Conservation (phyloP, 768 basidiomycete species). For the Russula sp. region DNA sequence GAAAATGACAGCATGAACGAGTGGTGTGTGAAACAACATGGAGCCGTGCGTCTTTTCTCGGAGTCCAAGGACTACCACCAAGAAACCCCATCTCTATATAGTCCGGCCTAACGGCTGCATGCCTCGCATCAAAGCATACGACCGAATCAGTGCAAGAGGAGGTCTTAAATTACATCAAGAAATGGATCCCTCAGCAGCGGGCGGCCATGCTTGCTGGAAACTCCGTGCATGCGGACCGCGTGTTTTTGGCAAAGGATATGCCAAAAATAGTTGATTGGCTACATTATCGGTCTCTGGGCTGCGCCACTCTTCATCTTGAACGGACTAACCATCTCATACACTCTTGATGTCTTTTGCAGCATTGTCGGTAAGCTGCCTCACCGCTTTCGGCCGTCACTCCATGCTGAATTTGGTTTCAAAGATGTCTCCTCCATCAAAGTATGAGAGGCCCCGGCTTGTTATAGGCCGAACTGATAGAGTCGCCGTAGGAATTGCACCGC, state of each 20-base stretch:
- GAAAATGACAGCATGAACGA: conserved; percentile 60
- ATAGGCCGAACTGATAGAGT: background rate
- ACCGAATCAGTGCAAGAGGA: conserved; percentile 51
- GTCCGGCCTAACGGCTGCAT: conserved; percentile 81
- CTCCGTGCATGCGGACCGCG: conserved; percentile 76
- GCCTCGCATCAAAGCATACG: conserved; percentile 63
- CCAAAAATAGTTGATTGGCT: conserved; percentile 72
- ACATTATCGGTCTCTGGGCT: conserved; percentile 59
- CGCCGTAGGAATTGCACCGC: conserved; percentile 57
- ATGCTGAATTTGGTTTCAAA: conserved; percentile 27
- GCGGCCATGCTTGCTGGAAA: conserved; percentile 78
- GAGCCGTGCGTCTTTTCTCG: conserved; percentile 41
- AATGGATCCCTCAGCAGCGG: conserved; percentile 67
- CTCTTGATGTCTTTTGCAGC: conserved; percentile 32
- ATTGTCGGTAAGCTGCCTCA: conserved; percentile 54
- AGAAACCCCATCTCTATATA: conserved; percentile 28
- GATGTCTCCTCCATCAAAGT: conserved; percentile 86
- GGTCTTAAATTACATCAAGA: conserved; percentile 74
- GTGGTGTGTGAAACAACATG: conserved; percentile 86
- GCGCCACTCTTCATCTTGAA: background rate
- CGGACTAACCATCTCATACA: conserved; percentile 10
- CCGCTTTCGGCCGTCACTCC: background rate
- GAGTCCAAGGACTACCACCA: background rate
- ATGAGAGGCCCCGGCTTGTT: background rate
- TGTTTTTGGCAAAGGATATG: conserved; percentile 73